phyloP scores from a whole-genome alignment of 805 yeast genomes.

The Zygosaccharomyces siamensis region DNA sequence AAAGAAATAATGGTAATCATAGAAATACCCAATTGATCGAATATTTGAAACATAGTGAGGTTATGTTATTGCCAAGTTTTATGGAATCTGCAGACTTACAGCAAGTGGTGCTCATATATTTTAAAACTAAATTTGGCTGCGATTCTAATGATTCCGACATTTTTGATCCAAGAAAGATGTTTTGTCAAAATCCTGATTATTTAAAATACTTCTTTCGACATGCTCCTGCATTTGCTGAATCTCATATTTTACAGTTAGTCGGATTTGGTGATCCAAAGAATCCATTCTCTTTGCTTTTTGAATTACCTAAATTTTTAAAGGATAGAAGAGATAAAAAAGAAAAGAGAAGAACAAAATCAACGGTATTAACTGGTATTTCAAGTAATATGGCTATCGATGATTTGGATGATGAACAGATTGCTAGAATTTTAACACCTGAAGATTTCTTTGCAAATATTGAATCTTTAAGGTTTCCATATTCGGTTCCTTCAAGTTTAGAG shows the following conservation, averaged over 20 bases:
- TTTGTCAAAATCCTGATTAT: slow-evolving; percentile 35
- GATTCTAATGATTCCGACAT: slow-evolving; percentile 61
- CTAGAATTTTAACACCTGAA: slow-evolving; percentile 2
- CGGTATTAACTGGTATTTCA: slow-evolving; percentile 7
- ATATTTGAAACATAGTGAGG: slow-evolving; percentile 55
- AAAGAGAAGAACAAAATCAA: slow-evolving; percentile 40
- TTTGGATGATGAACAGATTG: slow-evolving; percentile 6
- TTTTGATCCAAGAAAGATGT: slow-evolving; percentile 45
- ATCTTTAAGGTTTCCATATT: slow-evolving; percentile 21
- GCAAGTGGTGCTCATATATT: slow-evolving; percentile 59
- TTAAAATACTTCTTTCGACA: slow-evolving; percentile 70
- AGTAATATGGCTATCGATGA: slow-evolving; percentile 15
- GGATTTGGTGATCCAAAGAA: slow-evolving; percentile 75
- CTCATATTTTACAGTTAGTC: slow-evolving; percentile 67
- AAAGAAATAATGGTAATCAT: slow-evolving; percentile 30
- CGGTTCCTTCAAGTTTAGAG: slow-evolving; percentile 22
- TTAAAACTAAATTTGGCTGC: slow-evolving; percentile 57
- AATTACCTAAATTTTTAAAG: slow-evolving; percentile 63
- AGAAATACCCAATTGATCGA: slow-evolving; percentile 34
- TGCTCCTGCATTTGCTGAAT: slow-evolving; percentile 68
- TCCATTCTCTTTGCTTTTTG: slow-evolving; percentile 72
- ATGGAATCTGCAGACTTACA: slow-evolving; percentile 49
- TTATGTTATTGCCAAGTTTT: slow-evolving; percentile 56
- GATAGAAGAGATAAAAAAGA: slow-evolving; percentile 72
- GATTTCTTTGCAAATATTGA: slow-evolving; percentile 30